Evolutionary conservation across 2,329 filamentous ascomycete genomes (phyloP).

Genomic region (Microdochium paspali): DNA sequence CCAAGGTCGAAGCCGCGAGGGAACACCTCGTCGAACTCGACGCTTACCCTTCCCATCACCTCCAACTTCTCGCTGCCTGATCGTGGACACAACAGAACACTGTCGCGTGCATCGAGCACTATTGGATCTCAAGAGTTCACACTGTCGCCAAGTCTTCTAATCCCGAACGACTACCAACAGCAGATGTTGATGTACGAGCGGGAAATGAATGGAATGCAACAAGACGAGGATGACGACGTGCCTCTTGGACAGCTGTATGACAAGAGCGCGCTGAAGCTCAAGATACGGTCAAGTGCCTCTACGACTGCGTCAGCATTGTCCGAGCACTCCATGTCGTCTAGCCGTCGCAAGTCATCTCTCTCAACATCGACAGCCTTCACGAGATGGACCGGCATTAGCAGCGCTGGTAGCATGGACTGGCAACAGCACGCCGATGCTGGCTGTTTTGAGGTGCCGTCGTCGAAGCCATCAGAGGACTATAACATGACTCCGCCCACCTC

Average conservation of each 20-base stretch:
- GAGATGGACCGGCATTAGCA: slow-evolving; percentile 43
- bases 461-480: slow-evolving; percentile 11
- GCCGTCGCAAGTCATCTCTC: slow-evolving; percentile 41
- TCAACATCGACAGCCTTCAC: slow-evolving; percentile 46
- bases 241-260: slow-evolving; percentile 24
- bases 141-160: slow-evolving; percentile 52
- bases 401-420: slow-evolving; percentile 26
- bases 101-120: slow-evolving; percentile 43
- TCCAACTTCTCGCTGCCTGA: slow-evolving; percentile 44
- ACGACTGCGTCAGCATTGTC: slow-evolving; percentile 42
- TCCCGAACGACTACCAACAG: slow-evolving; percentile 48
- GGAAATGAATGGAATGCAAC: slow-evolving; percentile 17
- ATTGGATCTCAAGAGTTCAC: slow-evolving; percentile 50
- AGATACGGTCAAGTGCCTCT: slow-evolving; percentile 43
- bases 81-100: slow-evolving; percentile 25
- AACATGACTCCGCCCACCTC: slow-evolving; percentile 4
- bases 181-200: slow-evolving; percentile 36
- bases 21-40: slow-evolving; percentile 21
- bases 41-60: slow-evolving; percentile 20
- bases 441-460: too few relatives aligned
- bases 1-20: slow-evolving; percentile 9
- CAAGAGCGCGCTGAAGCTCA: slow-evolving; percentile 19
- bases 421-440: slow-evolving; percentile 3
- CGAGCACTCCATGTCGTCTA: slow-evolving; percentile 31
- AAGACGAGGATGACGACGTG: slow-evolving; percentile 21